These are phyloP conservation scores for Barbatosphaeria neglecta DNA, from an alignment of 495 filamentous ascomycete species.

Conservation along the genomic window DNA sequence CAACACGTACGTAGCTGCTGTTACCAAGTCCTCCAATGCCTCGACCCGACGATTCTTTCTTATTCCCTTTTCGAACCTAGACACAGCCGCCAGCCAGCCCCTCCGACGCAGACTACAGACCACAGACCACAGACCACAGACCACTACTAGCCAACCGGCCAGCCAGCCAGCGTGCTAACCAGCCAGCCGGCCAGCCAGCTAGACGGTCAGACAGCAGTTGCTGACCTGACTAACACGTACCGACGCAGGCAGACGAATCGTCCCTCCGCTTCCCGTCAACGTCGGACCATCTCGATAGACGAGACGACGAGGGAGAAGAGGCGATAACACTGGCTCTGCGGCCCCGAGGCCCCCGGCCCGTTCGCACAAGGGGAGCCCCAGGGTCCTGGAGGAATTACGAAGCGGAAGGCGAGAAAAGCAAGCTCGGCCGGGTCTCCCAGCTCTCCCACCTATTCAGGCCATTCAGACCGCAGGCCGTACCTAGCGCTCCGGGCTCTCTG, in stretches of 20 bases:
- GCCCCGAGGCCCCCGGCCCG: slow-evolving; percentile 2
- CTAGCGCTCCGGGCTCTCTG: slow-evolving; percentile 11
- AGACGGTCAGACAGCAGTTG: not conserved
- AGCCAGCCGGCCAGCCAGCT: not conserved
- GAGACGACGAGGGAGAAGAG: not conserved
- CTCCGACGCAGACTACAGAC: not conserved
- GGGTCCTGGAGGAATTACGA: slow-evolving; percentile 5
- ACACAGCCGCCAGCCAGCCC: not conserved
- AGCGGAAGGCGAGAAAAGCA: slow-evolving; percentile 7
- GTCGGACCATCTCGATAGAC: not conserved
- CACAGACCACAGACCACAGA: too few species aligned
- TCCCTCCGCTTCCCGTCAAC: not conserved
- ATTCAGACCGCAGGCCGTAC: slow-evolving; percentile 6
- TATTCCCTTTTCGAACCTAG: not conserved
- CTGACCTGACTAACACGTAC: not conserved
- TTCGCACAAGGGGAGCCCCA: slow-evolving; percentile 2
- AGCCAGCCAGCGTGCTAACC: not conserved
- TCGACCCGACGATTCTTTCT: not conserved
- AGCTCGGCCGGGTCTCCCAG: slow-evolving; percentile 14
- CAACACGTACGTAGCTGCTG: not conserved
- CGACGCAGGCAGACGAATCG: not conserved
- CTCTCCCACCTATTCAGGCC: slow-evolving; percentile 16
- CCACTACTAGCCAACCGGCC: not conserved
- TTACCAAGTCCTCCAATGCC: not conserved
- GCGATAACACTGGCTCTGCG: not conserved